Percentiles rank a stretch among this genome's conserved stretches.
phyloP scores from a whole-genome alignment of 2,329 filamentous ascomycete genomes.

The Hawksworthiomyces lignivorus region DNA sequence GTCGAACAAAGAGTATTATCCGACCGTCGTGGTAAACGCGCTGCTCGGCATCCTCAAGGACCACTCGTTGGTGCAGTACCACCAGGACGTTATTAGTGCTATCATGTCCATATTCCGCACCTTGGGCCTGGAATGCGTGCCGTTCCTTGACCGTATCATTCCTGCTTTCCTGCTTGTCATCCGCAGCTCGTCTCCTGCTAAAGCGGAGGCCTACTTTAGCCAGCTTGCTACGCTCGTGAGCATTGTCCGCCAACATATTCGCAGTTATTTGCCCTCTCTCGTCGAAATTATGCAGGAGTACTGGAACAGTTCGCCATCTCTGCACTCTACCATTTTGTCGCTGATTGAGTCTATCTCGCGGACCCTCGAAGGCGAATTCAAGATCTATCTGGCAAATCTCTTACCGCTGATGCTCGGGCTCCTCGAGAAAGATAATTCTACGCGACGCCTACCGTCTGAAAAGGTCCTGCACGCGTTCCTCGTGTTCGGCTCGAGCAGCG shows the following conservation, averaged over 20 bases:
- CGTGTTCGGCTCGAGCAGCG: constrained; percentile 88
- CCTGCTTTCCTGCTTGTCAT: constrained; percentile 91
- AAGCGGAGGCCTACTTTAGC: constrained; percentile 94
- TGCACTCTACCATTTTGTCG: constrained; percentile 86
- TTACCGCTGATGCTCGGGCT: constrained; percentile 92
- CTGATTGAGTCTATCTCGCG: constrained; percentile 90
- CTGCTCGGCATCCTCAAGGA: constrained; percentile 89
- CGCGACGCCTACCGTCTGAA: constrained; percentile 74
- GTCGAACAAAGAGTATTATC: constrained; percentile 97
- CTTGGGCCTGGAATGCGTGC: constrained; percentile 88
- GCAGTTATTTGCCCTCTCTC: constrained; percentile 81
- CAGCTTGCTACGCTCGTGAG: constrained; percentile 88
- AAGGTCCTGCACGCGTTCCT: constrained; percentile 90
- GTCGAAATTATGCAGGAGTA: constrained; percentile 81
- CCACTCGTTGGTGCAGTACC: constrained; percentile 79
- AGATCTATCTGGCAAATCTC: constrained; percentile 83
- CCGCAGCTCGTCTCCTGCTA: constrained; percentile 64
- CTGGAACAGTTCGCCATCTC: constrained; percentile 71
- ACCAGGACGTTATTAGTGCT: constrained; percentile 89
- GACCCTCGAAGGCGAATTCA: constrained; percentile 95
- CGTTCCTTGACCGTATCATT: constrained; percentile 88
- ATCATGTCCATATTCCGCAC: constrained; percentile 99
- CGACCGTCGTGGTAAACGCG: constrained; percentile 94
- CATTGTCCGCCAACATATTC: constrained; percentile 93
- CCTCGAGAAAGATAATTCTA: constrained; percentile 74